A percentile compares a stretch with the other conserved stretches of the same genome.
Conservation (phyloP, 805 yeast species). For the Saccharomycopsis selenospora region DNA sequence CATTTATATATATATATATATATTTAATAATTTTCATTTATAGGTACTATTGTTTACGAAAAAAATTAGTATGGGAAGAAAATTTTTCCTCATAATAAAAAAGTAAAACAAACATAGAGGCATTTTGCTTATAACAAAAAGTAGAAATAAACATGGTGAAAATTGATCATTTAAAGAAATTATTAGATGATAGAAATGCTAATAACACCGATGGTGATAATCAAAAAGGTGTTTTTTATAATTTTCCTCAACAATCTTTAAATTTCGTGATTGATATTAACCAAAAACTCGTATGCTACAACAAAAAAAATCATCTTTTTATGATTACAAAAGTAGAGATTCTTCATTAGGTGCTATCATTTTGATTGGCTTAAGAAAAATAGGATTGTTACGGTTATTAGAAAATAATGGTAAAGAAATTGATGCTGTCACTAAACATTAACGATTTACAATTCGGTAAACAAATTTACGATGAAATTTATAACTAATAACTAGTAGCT, state of each 20-base stretch:
- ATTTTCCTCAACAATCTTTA: constrained; percentile 33
- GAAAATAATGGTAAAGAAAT: neutral
- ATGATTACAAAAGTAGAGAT: neutral
- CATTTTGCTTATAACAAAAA: too few relatives aligned
- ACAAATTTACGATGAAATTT: constrained; percentile 8
- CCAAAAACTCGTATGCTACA: constrained; percentile 36
- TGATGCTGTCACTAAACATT: constrained; percentile 9
- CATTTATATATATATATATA: too few relatives aligned
- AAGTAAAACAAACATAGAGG: too few relatives aligned
- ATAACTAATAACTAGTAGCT: neutral
- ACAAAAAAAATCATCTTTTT: neutral
- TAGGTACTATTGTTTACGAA: too few relatives aligned
- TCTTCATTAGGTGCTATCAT: neutral
- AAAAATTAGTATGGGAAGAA: too few relatives aligned
- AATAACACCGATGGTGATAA: neutral
- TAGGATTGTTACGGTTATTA: neutral
- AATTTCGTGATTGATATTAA: constrained; percentile 55
- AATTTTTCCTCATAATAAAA: too few relatives aligned
- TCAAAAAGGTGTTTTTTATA: constrained; percentile 35
- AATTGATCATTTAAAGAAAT: constrained; percentile 40
- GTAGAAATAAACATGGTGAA: constrained; percentile 46
- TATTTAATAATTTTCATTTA: too few relatives aligned
- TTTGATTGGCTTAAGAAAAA: neutral
- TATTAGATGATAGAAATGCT: constrained; percentile 42
- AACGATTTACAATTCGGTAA: constrained; percentile 18